Base-by-base conservation (phyloP, 2,329 filamentous ascomycete genomes). In the Plenodomus lindquistii region DNA sequence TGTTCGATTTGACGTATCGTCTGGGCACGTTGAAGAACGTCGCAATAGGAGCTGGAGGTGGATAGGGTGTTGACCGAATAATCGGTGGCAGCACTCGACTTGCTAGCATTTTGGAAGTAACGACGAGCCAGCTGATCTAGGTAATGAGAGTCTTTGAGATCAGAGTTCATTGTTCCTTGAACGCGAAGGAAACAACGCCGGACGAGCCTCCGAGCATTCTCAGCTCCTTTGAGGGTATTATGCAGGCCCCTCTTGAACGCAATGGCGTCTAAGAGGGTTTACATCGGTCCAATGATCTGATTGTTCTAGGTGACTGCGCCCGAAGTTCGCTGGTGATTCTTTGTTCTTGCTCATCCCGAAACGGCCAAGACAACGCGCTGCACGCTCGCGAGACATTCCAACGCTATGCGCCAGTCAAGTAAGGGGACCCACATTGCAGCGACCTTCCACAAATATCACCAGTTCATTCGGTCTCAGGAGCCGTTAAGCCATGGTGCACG, bases 271-370 rank as follows among this genome's bases (percentile, higher is more conserved):
- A 66, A 54, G 62, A 58, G 43, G n/a, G 48, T 35, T 40, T 44
- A 45, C 50, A 48, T 48, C 40, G 55, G 62, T 60, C 60, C 61
- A 60, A 60, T 60, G 65, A 67, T 62, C 63, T 62, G 44, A 66
- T 66, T 71, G 68, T 71, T 57, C 60, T 55, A 65, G 62, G 62
- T 66, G 62, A 55, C 65, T 65, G 61, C 62, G 67, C 59, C 48
- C 47, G 52, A 60, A 44, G 48, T 60, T 66, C 58, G 57, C 60
- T 61, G 58, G 48, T 42, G 50, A 62, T 71, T 67, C 69, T 71
- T 72, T 71, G 68, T 72, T 66, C 63, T 55, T 42, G 48, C 44
- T 48, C 52, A 48, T 52, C 67, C 61, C 51, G 52, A 67, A 67
- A 55, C 65, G 68, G 68, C 62, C 57, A 64, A 67, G 63, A 59